Conservation (phyloP, 192 early-diverging fungal genomes). For the Coemansia sp. region DNA sequence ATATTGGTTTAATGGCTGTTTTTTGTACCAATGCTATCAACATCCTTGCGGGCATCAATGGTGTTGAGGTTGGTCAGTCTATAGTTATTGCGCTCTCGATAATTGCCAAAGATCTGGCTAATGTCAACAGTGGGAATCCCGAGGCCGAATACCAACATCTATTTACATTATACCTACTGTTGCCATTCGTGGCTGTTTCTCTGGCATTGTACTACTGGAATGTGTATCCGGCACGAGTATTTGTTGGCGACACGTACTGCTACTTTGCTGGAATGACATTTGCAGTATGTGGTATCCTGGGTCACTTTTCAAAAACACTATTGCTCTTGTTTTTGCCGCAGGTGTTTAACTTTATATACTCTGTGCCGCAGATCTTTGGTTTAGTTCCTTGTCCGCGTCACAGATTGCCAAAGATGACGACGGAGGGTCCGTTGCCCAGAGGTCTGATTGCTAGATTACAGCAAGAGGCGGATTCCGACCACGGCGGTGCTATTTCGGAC, state of each 20-base stretch:
- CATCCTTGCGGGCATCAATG: constrained; percentile 97
- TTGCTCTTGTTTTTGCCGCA: constrained; percentile 94
- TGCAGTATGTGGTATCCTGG: constrained; percentile 93
- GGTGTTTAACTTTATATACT: constrained; percentile 96
- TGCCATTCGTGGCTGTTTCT: constrained; percentile 90
- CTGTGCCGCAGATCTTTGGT: constrained; percentile 89
- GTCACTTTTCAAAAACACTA: constrained; percentile 91
- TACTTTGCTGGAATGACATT: constrained; percentile 99
- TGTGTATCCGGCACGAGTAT: constrained; percentile 87
- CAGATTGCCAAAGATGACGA: constrained; percentile 68
- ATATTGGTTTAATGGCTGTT: constrained; percentile 81
- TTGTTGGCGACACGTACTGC: constrained; percentile 95
- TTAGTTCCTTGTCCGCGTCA: constrained; percentile 96
- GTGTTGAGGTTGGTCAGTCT: constrained; percentile 91
- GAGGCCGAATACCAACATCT: constrained; percentile 77
- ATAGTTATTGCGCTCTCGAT: constrained; percentile 89
- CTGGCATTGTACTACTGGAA: constrained; percentile 81
- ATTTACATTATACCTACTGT: constrained; percentile 84
- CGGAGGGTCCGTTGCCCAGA: constrained; percentile 17
- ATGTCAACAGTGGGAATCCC: constrained; percentile 26
- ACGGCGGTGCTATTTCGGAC: constrained; percentile 14
- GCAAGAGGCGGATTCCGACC: constrained; percentile 8
- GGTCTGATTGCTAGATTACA: constrained; percentile 11
- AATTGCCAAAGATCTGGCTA: constrained; percentile 48
- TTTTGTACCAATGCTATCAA: constrained; percentile 99